Conservation (phyloP, 2,329 filamentous ascomycete genomes). For the Sporothrix dimorphospora region DNA sequence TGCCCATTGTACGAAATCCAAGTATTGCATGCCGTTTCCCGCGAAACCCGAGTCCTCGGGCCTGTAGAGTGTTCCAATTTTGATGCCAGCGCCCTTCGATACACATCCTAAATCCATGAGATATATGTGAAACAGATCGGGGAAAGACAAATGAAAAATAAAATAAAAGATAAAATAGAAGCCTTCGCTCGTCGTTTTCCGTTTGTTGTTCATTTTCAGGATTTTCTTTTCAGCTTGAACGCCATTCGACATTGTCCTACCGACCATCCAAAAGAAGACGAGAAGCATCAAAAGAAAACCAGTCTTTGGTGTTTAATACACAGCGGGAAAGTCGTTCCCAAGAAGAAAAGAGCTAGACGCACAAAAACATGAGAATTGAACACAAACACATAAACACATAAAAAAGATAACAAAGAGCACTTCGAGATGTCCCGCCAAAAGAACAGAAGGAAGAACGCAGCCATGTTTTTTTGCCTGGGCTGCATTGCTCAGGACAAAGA, state of each 20-base stretch:
- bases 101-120: not conserved
- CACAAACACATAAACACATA: not conserved
- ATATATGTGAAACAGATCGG: not conserved
- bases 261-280: not conserved
- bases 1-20: not conserved
- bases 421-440: not conserved
- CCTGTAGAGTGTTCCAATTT: not conserved
- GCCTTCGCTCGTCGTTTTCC: not conserved
- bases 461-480: constrained; percentile 6
- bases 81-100: not conserved
- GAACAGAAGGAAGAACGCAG: not conserved
- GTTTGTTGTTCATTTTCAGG: not conserved
- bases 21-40: not conserved
- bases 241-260: too few relatives aligned
- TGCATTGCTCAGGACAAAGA: constrained; percentile 8
- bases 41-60: not conserved
- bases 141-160: not conserved
- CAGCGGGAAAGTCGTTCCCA: not conserved
- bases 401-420: not conserved
- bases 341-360: not conserved
- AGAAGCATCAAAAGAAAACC: not conserved
- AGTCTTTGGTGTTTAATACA: not conserved
- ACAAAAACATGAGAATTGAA: not conserved
- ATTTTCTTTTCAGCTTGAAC: constrained; percentile 8
- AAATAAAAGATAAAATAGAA: not conserved